Evolutionary conservation across 306 rosid genomes (phyloP), one percentile per base, ranked within the genome.

Genomic region (Acacia melanoxylon): DNA sequence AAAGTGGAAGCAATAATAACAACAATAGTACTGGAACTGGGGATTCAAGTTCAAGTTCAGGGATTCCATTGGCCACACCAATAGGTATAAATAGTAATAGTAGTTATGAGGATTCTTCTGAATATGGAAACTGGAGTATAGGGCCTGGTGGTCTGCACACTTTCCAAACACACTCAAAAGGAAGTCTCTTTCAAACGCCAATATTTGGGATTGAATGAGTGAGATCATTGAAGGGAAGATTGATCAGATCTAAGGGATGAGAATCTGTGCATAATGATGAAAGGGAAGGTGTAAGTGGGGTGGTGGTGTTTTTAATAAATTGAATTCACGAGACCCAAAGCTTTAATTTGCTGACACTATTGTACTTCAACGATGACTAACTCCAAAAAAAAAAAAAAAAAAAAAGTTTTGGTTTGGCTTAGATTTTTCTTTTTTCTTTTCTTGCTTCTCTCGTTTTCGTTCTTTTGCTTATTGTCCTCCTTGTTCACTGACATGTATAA

Each of bases 111-210:
- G 70, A 37, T 24, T 68, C 83, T 68, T 49, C 85, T 77, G 81
- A 84, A 13, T 86, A 86, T 80, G 93, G 97, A 82, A 83, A 86
- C 82, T 88, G 97, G 98, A 88, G 37, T 24, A 4, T 85, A 29
- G 94, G 93, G 40, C 89, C 88, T 22, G 72, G 78, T 44, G 72
- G 78, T 44, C 78, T 88, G 70, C 89, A 89, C 85, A 79, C 92
- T 73, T 90, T 90, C 83, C 95, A 85, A 88, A 59, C 91, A 56
- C 97, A 90, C 91, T 87, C 93, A 80, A 94, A 89, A 74, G 79
- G 92, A 31, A 90, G 84, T 81, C 90, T 93, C 20, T 93, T 90
- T 89, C 99, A 95, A 85, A 95, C 99, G 2, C 97, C 98, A 15
- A 90, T 95, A 76, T 95, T 91, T 78, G 97, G 99, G n/a, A 85